Evolutionary conservation across 2,329 filamentous ascomycete genomes (phyloP).

Genomic region (Sporothrix protearum): DNA sequence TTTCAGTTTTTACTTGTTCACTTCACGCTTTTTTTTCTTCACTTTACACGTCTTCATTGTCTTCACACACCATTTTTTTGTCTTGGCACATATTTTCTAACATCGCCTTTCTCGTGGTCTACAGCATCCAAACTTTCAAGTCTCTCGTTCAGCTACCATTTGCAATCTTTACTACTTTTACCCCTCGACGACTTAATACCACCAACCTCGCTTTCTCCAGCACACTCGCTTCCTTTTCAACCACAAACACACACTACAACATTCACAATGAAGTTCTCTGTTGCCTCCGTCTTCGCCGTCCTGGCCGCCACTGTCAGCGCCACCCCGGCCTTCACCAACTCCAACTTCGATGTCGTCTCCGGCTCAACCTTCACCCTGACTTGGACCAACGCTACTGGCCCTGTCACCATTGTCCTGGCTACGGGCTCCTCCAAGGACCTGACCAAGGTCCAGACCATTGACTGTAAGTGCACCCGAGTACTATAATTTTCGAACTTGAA

Average conservation of each 20-base stretch:
- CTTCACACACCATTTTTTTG: neutral
- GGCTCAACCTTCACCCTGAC: slow-evolving; percentile 44
- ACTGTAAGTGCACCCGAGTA: slow-evolving; percentile 40
- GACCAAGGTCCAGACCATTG: slow-evolving; percentile 36
- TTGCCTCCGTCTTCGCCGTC: slow-evolving; percentile 37
- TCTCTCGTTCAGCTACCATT: slow-evolving; percentile 20
- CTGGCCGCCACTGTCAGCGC: slow-evolving; percentile 36
- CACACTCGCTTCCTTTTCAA: neutral
- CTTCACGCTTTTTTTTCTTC: neutral
- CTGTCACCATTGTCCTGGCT: slow-evolving; percentile 44
- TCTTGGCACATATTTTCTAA: slow-evolving; percentile 9
- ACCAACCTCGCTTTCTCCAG: slow-evolving; percentile 9
- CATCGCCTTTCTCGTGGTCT: slow-evolving; percentile 2
- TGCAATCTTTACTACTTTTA: slow-evolving; percentile 1
- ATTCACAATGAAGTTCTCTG: slow-evolving; percentile 42
- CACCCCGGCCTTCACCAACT: slow-evolving; percentile 35
- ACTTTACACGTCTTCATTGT: neutral
- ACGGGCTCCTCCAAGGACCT: slow-evolving; percentile 40
- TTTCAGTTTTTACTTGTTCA: neutral
- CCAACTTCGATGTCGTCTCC: slow-evolving; percentile 34
- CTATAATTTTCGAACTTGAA: no score
- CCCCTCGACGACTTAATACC: slow-evolving; percentile 5
- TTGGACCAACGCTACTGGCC: slow-evolving; percentile 41
- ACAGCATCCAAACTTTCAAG: slow-evolving; percentile 13
- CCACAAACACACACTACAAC: neutral